Evolutionary conservation across 768 basidiomycete genomes (phyloP).

Genomic region (Pleurotus platypus): DNA sequence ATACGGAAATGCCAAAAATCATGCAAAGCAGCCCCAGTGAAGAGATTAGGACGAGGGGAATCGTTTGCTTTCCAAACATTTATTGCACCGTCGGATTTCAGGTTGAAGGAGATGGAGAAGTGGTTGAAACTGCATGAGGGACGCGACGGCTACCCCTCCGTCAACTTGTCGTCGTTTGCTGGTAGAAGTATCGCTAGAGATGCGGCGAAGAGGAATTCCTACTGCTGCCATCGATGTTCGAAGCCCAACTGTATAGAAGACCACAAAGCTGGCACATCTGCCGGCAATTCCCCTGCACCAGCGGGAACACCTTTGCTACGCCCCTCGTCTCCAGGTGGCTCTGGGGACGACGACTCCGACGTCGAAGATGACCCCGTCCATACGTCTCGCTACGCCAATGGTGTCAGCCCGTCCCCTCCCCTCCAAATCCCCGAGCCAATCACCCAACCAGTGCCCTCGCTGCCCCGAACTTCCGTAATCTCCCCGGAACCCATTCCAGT

Average conservation of each 20-base stretch:
- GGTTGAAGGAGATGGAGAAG: constrained; percentile 75
- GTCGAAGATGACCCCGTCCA: neutral
- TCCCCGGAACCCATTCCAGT: constrained; percentile 7
- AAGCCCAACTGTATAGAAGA: neutral
- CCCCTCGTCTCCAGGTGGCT: neutral
- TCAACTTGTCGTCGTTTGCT: constrained; percentile 8
- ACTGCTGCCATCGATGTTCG: constrained; percentile 23
- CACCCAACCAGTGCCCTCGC: neutral
- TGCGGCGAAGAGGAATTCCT: constrained; percentile 8
- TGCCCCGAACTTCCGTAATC: neutral
- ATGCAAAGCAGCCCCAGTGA: constrained; percentile 39
- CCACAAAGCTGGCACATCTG: neutral
- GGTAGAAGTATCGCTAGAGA: neutral
- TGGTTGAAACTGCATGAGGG: constrained; percentile 61
- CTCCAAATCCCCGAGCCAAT: constrained; percentile 4
- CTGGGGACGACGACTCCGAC: neutral
- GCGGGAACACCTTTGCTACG: neutral
- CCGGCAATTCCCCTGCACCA: neutral
- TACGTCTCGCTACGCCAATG: neutral
- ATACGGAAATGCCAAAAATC: constrained; percentile 74
- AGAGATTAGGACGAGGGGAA: constrained; percentile 31
- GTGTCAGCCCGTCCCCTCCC: neutral
- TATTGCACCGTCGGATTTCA: constrained; percentile 68
- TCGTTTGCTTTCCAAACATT: constrained; percentile 58
- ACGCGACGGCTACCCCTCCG: constrained; percentile 10